Conservation (phyloP, 2,329 filamentous ascomycete species). For the Plenodomus lindquistii region DNA sequence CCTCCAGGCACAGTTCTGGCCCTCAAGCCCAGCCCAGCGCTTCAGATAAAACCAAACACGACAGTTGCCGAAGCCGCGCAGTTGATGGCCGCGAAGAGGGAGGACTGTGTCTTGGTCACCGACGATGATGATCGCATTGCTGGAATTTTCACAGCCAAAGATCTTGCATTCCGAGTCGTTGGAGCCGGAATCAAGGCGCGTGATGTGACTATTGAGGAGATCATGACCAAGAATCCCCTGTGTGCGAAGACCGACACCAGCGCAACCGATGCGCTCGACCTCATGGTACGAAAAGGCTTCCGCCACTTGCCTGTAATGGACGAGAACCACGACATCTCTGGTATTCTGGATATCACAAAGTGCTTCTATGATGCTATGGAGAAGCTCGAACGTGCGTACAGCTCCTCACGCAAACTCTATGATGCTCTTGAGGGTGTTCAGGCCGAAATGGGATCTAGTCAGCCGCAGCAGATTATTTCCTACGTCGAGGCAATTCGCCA, state of each 20-base stretch:
- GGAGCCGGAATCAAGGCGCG: constrained; percentile 86
- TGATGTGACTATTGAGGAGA: constrained; percentile 91
- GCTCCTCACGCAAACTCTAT: constrained; percentile 96
- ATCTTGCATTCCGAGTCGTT: constrained; percentile 95
- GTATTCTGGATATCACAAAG: constrained; percentile 97
- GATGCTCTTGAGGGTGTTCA: constrained; percentile 97
- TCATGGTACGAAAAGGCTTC: constrained; percentile 99
- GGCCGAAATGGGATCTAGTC: constrained; percentile 91
- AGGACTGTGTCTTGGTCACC: constrained; percentile 96
- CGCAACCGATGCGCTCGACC: constrained; percentile 92
- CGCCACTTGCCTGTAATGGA: constrained; percentile 98
- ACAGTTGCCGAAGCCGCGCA: constrained; percentile 96
- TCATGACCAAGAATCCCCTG: constrained; percentile 99
- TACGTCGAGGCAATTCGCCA: constrained; percentile 93
- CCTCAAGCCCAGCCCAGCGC: constrained; percentile 89
- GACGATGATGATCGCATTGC: constrained; percentile 98
- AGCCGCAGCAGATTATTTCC: constrained; percentile 98
- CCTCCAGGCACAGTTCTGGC: constrained; percentile 95
- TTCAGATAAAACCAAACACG: constrained; percentile 95
- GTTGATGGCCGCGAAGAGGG: constrained; percentile 97
- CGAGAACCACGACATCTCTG: constrained; percentile 98
- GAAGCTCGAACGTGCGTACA: constrained; percentile 96
- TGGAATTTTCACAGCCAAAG: constrained; percentile 98
- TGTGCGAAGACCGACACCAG: constrained; percentile 97
- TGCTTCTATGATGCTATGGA: constrained; percentile 99